A percentile compares a stretch with the other conserved stretches of the same genome.
Conservation (phyloP, 2,329 filamentous ascomycete genomes). For the Phialophora verrucosa region DNA sequence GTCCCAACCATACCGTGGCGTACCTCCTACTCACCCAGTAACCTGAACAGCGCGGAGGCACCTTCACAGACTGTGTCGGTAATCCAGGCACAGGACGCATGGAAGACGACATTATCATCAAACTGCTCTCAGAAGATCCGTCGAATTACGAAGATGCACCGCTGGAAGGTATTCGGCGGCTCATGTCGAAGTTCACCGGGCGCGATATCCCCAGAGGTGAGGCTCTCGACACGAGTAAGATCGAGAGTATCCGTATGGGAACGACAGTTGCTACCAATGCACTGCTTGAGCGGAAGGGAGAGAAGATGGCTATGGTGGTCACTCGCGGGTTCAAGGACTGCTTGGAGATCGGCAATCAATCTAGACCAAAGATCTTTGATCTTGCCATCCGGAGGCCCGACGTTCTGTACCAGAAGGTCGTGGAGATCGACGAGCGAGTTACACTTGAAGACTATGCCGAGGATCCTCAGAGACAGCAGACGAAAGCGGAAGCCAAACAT, state of each 20-base stretch:
- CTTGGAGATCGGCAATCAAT: slow-evolving; percentile 87
- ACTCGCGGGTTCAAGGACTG: slow-evolving; percentile 89
- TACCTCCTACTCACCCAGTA: slow-evolving; percentile 14
- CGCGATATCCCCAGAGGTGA: slow-evolving; percentile 79
- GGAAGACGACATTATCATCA: slow-evolving; percentile 79
- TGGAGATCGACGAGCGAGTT: slow-evolving; percentile 91
- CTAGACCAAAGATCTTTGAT: slow-evolving; percentile 87
- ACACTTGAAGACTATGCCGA: slow-evolving; percentile 92
- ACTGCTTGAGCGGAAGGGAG: slow-evolving; percentile 85
- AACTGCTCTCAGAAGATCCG: slow-evolving; percentile 88
- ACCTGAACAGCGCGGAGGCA: slow-evolving; percentile 71
- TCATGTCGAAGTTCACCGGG: slow-evolving; percentile 77
- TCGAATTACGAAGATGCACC: slow-evolving; percentile 90
- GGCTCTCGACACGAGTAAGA: slow-evolving; percentile 77
- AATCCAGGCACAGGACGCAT: slow-evolving; percentile 72
- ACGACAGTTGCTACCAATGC: slow-evolving; percentile 95
- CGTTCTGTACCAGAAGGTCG: slow-evolving; percentile 79
- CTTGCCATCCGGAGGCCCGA: slow-evolving; percentile 85
- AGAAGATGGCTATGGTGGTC: slow-evolving; percentile 84
- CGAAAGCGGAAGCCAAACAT: slow-evolving; percentile 60
- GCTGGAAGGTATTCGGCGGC: slow-evolving; percentile 84
- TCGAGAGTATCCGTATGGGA: slow-evolving; percentile 93
- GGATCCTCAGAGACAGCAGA: slow-evolving; percentile 71
- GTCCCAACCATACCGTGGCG: slow-evolving; percentile 24
- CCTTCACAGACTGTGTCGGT: slow-evolving; percentile 91